Evolutionary conservation across 192 early-diverging fungal species (phyloP), one percentile per base, ranked within the genome.

Genomic region (Neocallimastix lanati): DNA sequence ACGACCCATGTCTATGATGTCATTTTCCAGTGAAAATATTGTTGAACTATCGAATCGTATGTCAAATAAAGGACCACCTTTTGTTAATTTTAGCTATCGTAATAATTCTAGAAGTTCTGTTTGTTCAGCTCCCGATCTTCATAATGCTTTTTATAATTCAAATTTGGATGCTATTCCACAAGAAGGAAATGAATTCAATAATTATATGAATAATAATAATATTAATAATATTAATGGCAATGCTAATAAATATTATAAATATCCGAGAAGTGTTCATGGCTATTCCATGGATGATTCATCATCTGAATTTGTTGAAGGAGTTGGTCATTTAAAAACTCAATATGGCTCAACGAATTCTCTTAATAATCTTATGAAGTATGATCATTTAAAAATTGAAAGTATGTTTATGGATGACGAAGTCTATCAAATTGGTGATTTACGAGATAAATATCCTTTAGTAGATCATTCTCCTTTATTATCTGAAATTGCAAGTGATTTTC

Each of bases 381-480:
- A 67, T 67, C 50, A 67, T 67, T 9, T 67, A 25, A 67, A 67
- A 67, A 67, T 67, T n/a, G 50, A n/a, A 67, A 67, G 11, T n/a
- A 67, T 67, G 50, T 67, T 67, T 67, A 67, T 67, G 50, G 50
- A 67, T 67, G 50, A 67, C 11, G 50, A 67, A 9, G 50, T 67
- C 7, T 67, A 67, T n/a, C 50, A 67, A 67, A 67, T 27, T 67
- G 50, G 50, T n/a, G 50, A 67, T n/a, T 21, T 67, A 2, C 50
- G 50, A 25, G 50, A 67, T 11, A 67, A 67, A 67, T 67, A n/a
- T 11, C 50, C 50, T n/a, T 67, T 67, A 9, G n/a, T 67, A n/a
- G 50, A 67, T n/a, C 50, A 94, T 78, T 90, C 92, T 1, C 93
- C 92, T 6, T 84, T 94, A 81, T 84, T 94, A 27, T 92, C 92